Base-by-base conservation (phyloP, 768 basidiomycete species). In the Suillus hirtellus region DNA sequence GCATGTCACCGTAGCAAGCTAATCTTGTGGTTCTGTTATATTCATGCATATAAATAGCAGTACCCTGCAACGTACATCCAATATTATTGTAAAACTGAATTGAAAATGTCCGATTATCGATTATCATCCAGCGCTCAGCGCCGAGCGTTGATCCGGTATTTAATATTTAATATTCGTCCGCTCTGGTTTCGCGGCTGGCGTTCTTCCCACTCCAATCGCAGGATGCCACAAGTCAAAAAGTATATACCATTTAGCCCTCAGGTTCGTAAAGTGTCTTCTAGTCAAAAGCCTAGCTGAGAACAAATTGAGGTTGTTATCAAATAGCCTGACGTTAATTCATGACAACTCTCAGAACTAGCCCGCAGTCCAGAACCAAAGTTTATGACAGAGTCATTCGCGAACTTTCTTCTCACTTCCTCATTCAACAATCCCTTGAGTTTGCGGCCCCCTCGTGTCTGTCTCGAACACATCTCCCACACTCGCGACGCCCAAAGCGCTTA, bases 241-340 rank as follows among this genome's bases (percentile, higher is more conserved):
- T 31, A 31, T 31, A 31, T 31, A 31, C 31, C 6, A 31, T 31
- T 31, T 31, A 31, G 5, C 31, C 38, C 9, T 27, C 11, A 43
- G 55, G 38, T 56, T 40, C 38, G 40, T 58, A 42, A 58, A 31
- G 38, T 2, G 24, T 58, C 40, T 42, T 58, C 40, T 58, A 58
- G 40, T 31, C 17, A 58, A 58, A 27, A 42, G 34, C 34, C 31
- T 53, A 53, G 52, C 52, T 34, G 52, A 34, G 52, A 53, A n/a
- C 52, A 53, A 53, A 35, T n/a, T 7, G 5, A 53, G 19, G 34
- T 53, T 53, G 34, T 52, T 5, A 27, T 50, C 6, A 46, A 19
- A 21, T 55, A 52, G 27, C 19, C 53, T 37, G 53, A 21, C 37
- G 14, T 38, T 55, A 55, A 38, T 56, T 40, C 55, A 27, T 15